phyloP scores from a whole-genome alignment of 2,329 filamentous ascomycete species.

The Colletotrichum echinochloae region DNA sequence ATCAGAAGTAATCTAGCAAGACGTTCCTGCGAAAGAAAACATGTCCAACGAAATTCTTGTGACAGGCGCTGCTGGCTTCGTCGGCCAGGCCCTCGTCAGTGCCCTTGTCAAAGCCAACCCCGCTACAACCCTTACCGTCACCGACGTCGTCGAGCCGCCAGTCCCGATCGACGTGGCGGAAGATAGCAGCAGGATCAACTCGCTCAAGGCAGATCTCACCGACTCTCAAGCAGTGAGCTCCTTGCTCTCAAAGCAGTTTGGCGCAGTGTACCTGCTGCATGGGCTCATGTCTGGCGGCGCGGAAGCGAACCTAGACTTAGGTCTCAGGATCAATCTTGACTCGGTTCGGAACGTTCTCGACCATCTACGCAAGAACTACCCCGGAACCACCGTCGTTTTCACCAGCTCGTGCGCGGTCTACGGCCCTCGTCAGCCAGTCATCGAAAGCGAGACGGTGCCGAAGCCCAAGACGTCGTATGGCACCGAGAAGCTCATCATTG shows the following conservation, averaged over 20 bases:
- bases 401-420: constrained; percentile 72
- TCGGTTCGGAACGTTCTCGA: constrained; percentile 67
- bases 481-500: constrained; percentile 71
- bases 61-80: constrained; percentile 73
- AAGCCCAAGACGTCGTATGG: constrained; percentile 71
- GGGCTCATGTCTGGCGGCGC: constrained; percentile 74
- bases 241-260: constrained; percentile 50
- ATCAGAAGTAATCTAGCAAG: not conserved
- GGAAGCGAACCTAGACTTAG: constrained; percentile 67
- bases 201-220: constrained; percentile 51
- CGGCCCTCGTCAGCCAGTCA: constrained; percentile 57
- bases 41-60: constrained; percentile 63
- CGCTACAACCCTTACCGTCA: constrained; percentile 62
- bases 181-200: constrained; percentile 41
- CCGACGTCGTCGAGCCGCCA: constrained; percentile 66
- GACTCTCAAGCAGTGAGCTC: constrained; percentile 46
- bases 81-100: constrained; percentile 70
- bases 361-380: constrained; percentile 57
- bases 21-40: not conserved
- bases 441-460: constrained; percentile 56
- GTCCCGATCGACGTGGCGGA: constrained; percentile 56
- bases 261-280: constrained; percentile 69
- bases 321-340: constrained; percentile 69
- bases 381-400: constrained; percentile 67
- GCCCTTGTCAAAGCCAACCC: constrained; percentile 61